Percentiles rank a stretch among this genome's conserved stretches.
phyloP scores from a whole-genome alignment of 1,284 basidiomycete genomes.

The Leccinum angustisporum region DNA sequence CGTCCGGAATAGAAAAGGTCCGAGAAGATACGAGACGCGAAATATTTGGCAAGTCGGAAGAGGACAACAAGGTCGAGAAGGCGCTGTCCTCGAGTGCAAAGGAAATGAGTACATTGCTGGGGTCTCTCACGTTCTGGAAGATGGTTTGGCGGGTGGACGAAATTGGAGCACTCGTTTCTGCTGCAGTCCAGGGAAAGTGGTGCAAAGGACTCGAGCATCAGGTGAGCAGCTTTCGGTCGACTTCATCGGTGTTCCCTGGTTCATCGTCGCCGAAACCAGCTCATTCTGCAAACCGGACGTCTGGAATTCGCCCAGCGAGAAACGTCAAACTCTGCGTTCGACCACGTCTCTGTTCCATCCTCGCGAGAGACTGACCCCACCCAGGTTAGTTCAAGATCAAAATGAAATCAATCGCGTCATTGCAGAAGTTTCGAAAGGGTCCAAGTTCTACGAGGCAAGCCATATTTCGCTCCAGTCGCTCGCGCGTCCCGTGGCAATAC shows the following conservation, averaged over 20 bases:
- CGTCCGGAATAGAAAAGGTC: slow-evolving; percentile 35
- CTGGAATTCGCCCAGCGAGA: slow-evolving; percentile 55
- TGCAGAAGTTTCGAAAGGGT: slow-evolving; percentile 79
- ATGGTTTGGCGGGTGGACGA: slow-evolving; percentile 73
- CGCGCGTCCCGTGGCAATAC: background rate
- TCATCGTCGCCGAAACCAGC: slow-evolving; percentile 38
- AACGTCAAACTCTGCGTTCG: slow-evolving; percentile 45
- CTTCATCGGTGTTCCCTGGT: background rate
- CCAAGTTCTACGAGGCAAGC: slow-evolving; percentile 77
- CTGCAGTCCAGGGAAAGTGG: slow-evolving; percentile 58
- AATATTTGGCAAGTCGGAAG: slow-evolving; percentile 39
- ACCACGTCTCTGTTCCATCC: slow-evolving; percentile 38
- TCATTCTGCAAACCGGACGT: slow-evolving; percentile 69
- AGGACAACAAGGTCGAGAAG: slow-evolving; percentile 43
- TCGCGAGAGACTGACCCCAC: slow-evolving; percentile 21
- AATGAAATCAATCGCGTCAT: slow-evolving; percentile 78
- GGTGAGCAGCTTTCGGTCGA: slow-evolving; percentile 39
- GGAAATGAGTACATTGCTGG: slow-evolving; percentile 54
- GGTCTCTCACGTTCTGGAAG: slow-evolving; percentile 64
- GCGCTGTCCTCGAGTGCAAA: slow-evolving; percentile 50
- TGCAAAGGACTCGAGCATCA: slow-evolving; percentile 65
- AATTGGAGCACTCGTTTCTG: slow-evolving; percentile 54
- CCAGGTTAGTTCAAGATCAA: slow-evolving; percentile 73
- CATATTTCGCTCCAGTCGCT: background rate
- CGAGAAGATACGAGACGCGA: slow-evolving; percentile 35